Base-by-base conservation (phyloP, 78 protist species). In the Dictyostelium citrinum region DNA sequence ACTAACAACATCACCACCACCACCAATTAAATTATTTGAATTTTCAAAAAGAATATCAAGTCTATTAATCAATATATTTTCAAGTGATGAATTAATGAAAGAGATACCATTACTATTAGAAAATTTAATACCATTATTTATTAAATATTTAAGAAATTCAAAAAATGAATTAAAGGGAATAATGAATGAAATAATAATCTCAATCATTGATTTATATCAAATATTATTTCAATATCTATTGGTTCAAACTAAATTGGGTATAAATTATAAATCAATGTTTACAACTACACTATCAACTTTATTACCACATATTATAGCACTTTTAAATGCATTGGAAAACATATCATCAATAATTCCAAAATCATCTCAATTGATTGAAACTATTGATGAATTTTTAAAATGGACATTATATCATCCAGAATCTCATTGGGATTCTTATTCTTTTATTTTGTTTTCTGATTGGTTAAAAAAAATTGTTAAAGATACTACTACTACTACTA, bases 381-480 rank as follows among this genome's bases (percentile, higher is more conserved):
- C 82, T 1, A 51, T 72, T 14, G 14, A 24, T 9, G 12, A 35
- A 1, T 14, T 85, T 14, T 29, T 85, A 4, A 76, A 85, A 76
- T 76, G 84, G 83, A 17, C 80, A 31, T 49, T 74, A 11, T 85
- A 43, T 58, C 92, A 85, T 77, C 92, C 92, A 85, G 84, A 85
- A 17, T 85, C 92, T 17, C 83, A 76, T 41, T 85, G 92, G 92
- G 74, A 74, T 35, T 76, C 92, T 27, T 85, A 76, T 20, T 58
- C 83, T 24, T 29, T 51, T 8, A 16, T 85, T 37, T 60, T 84
- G 12, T 51, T 84, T 8, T 11, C 46, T 16, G 91, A 61, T 24
- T 84, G 91, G 91, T 72, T 84, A 49, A 55, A 29, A 6, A 75
- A 74, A 12, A 67, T 74, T n/a, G 60, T 1, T 33, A 74, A 39